Base-by-base conservation (phyloP, 208 protist species). In the Trypanosomatidae sp. region DNA sequence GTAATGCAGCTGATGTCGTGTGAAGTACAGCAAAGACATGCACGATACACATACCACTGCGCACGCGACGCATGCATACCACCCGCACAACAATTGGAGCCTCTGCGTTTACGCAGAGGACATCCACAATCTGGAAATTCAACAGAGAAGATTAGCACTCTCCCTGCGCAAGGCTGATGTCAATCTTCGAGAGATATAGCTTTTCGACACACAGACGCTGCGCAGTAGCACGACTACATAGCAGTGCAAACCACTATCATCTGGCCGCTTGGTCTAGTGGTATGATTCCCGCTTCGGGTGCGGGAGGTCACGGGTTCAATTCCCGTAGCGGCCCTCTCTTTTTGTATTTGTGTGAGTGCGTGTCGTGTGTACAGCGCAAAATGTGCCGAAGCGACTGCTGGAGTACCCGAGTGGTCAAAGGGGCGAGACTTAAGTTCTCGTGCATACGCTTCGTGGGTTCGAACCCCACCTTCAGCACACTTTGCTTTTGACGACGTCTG, bases 251-350 rank as follows among this genome's bases (percentile, higher is more conserved):
- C n/a, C n/a, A 35, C n/a, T 15, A 35, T 35, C 11, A 35, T n/a
- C n/a, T 35, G 30, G 30, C 30, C 30, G 71, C 68, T 81, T 85
- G 48, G 75, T 85, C 75, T 81, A 84, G 66, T 84, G 75, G 58
- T 71, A 85, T 81, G 66, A 85, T 75, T 84, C 75, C 67, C 64
- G 67, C 64, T 84, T 84, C 75, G 75, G 70, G 75, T 84, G 67
- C 66, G 67, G 67, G 68, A 74, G 76, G 76, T 87, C 71, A 71
- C 56, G 71, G 72, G 77, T 87, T 82, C 77, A 56, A 86, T 82
- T 86, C 76, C 71, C 68, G 48, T 35, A 35, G 30, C 30, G 30
- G 30, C 30, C 30, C 30, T 35, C n/a, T 11, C 11, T 35, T 35
- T 35, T 35, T 35, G n/a, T n/a, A n/a, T n/a, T n/a, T n/a, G n/a